Base-by-base conservation (phyloP, 768 basidiomycete species). In the Tephrocybe sp. region DNA sequence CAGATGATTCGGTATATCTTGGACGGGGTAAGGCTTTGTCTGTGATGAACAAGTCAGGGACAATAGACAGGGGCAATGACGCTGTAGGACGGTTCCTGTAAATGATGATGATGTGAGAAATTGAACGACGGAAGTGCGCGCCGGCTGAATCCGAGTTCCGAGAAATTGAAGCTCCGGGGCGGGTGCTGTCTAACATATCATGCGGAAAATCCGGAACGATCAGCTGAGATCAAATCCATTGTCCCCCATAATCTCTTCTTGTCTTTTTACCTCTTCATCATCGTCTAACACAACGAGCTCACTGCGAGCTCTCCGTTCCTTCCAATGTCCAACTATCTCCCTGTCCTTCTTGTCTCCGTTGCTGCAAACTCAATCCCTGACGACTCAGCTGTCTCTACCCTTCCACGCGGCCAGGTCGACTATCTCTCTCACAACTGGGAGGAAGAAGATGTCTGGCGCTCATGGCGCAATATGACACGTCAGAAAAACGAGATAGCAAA, bases 401-500 rank as follows among this genome's bases (percentile, higher is more conserved):
- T 88, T 12, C 90, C 96, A 20, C 83, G 84, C 35, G 92, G 89
- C 45, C 95, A 96, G 75, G 96, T 99, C 63, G 96, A 99, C 80
- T 99, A 99, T 70, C 87, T 99, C 60, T 94, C 90, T 35, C 94
- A 98, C 68, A 82, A 97, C 48, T 99, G 96, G 96, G 78, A 85
- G 59, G 96, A 99, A 68, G 96, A 98, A 69, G 96, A 99, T 68
- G 92, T 98, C 10, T 97, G 93, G 92, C 85, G 89, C 49, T 90
- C 87, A n/a, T 99, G 96, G 96, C 79, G 95, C 58, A 92, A 85
- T 65, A 98, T 98, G 93, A 98, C 96, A 41, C 80, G 91, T 49
- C 92, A 94, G 77, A 99, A 98, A 82, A 89, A 96, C 66, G 96
- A 93, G 71, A 97, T 99, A 64, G 84, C 92, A 5, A 98, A 99